Conservation (phyloP, 306 rosid species). For the Quercus variabilis region DNA sequence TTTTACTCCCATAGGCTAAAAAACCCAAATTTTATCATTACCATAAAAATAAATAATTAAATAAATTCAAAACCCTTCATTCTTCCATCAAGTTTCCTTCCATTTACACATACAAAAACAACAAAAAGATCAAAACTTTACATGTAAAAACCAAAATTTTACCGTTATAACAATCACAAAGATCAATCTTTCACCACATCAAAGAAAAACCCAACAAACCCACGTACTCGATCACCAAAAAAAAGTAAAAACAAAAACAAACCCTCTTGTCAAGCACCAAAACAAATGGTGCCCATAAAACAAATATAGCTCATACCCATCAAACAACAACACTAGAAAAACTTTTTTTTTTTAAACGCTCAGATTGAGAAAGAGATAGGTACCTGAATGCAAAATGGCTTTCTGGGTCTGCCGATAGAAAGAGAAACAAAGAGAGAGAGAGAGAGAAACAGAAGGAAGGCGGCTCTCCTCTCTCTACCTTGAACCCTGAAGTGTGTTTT, state of each 20-base stretch:
- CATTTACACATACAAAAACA: not conserved
- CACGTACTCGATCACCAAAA: not conserved
- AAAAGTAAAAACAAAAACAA: not conserved
- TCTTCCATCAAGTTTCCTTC: not conserved
- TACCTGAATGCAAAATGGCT: constrained; percentile 32
- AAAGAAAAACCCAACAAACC: constrained; percentile 1
- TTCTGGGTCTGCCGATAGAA: constrained; percentile 7
- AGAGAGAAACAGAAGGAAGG: constrained; percentile 14
- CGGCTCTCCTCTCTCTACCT: constrained; percentile 35
- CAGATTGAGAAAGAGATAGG: constrained; percentile 1
- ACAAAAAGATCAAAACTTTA: not conserved
- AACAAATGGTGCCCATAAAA: not conserved
- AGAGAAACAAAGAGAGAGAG: not conserved
- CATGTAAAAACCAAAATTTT: not conserved
- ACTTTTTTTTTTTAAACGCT: not conserved
- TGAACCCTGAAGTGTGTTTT: constrained; percentile 15
- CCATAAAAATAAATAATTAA: not conserved
- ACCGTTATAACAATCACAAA: not conserved
- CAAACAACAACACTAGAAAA: not conserved
- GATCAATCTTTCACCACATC: not conserved
- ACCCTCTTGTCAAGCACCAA: not conserved
- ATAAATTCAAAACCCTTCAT: constrained; percentile 2
- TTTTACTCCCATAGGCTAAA: not conserved
- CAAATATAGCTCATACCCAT: constrained; percentile 7
- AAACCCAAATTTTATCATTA: not conserved